Evolutionary conservation across 495 filamentous ascomycete genomes (phyloP).

Genomic region (Hypoxylon trugodes): DNA sequence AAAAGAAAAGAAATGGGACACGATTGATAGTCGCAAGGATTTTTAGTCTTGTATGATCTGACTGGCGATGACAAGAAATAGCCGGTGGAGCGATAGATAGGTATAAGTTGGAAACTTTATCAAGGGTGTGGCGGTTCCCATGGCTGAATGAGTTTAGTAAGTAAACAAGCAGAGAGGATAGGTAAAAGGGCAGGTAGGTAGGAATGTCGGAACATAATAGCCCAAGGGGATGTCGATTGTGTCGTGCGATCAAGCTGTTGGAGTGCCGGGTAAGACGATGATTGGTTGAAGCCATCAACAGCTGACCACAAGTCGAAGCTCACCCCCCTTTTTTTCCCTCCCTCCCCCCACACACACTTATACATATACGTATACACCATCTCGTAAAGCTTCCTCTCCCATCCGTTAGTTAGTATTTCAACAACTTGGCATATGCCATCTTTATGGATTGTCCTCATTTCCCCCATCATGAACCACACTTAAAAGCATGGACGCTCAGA

Average conservation of each 20-base stretch:
- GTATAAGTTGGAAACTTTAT: constrained; percentile 7
- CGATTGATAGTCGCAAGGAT: constrained; percentile 1
- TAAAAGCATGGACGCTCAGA: background rate
- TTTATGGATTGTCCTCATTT: constrained; percentile 11
- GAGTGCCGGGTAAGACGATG: constrained; percentile 34
- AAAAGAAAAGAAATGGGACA: constrained; percentile 2
- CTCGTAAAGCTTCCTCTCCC: constrained; percentile 13
- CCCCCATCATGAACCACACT: constrained; percentile 25
- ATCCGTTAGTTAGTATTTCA: constrained; percentile 18
- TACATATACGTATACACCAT: constrained; percentile 30
- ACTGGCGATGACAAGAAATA: background rate
- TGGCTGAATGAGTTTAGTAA: constrained; percentile 5
- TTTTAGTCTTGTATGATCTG: no score
- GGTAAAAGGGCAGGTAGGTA: constrained; percentile 1
- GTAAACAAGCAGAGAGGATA: no score
- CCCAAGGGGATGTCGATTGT: constrained; percentile 16
- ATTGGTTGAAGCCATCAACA: constrained; percentile 32
- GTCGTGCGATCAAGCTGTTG: constrained; percentile 33
- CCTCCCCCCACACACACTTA: constrained; percentile 24
- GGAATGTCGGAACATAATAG: constrained; percentile 26
- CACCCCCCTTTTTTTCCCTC: constrained; percentile 12
- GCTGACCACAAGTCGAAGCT: constrained; percentile 34
- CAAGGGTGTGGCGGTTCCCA: constrained; percentile 26
- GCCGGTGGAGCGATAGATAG: background rate
- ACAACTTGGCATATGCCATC: constrained; percentile 24